Percentiles rank a stretch among this genome's conserved stretches.
Evolutionary conservation across 1,139 yeast genomes (phyloP).

Genomic region (Suhomyces bolitotheri): DNA sequence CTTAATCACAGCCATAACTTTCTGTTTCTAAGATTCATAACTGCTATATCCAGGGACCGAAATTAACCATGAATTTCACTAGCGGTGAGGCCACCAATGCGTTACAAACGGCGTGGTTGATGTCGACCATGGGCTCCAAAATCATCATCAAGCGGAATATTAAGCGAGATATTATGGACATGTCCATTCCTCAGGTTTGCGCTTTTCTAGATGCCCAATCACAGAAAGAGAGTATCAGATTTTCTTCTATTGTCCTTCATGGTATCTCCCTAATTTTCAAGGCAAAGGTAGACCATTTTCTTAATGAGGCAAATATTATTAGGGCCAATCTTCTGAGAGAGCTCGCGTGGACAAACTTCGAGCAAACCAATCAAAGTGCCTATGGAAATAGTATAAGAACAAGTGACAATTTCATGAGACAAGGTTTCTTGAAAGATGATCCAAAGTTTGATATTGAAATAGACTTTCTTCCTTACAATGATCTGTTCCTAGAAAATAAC

Average conservation of each 20-base stretch:
- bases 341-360: slow-evolving; percentile 3
- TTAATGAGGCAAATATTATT: slow-evolving; percentile 32
- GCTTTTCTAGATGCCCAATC: slow-evolving; percentile 28
- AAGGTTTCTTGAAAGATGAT: slow-evolving; percentile 37
- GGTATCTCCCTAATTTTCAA: slow-evolving; percentile 59
- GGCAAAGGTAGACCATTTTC: slow-evolving; percentile 49
- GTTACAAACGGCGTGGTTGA: slow-evolving; percentile 18
- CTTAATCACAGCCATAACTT: no score
- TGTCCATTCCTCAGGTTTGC: slow-evolving; percentile 53
- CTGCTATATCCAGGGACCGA: not conserved
- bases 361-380: no score
- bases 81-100: no score
- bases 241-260: slow-evolving; percentile 51
- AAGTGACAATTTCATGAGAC: no score
- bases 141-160: slow-evolving; percentile 27
- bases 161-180: slow-evolving; percentile 37
- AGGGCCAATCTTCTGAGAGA: slow-evolving; percentile 29
- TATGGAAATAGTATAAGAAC: no score
- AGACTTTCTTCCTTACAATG: slow-evolving; percentile 25
- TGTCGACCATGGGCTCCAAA: slow-evolving; percentile 48
- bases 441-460: slow-evolving; percentile 39
- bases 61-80: no score
- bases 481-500: slow-evolving; percentile 3
- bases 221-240: slow-evolving; percentile 38
- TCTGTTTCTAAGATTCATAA: no score